phyloP scores from a whole-genome alignment of 2,329 filamentous ascomycete species.

The Corynespora cassiicola region DNA sequence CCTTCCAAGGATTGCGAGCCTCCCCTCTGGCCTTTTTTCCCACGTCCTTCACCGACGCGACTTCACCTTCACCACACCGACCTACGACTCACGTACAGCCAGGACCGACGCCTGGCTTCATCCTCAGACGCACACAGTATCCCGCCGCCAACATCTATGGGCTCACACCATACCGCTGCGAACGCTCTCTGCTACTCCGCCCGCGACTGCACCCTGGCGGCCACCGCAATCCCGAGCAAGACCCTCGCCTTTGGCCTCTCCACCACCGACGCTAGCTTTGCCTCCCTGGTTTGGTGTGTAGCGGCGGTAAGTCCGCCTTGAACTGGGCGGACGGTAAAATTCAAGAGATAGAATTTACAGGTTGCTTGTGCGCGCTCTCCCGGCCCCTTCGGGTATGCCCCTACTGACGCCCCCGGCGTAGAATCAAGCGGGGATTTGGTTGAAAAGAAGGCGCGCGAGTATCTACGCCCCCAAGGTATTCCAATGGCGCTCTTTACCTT shows the following conservation, averaged over 20 bases:
- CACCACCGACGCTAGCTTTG: slow-evolving; percentile 55
- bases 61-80: slow-evolving; percentile 24
- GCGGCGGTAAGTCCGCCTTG: slow-evolving; percentile 59
- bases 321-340: slow-evolving; percentile 59
- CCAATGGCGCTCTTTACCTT: slow-evolving; percentile 44
- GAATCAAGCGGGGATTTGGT: slow-evolving; percentile 20
- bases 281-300: slow-evolving; percentile 55
- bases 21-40: slow-evolving; percentile 15
- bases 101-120: slow-evolving; percentile 39
- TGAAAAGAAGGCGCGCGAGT: slow-evolving; percentile 12
- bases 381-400: slow-evolving; percentile 16
- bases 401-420: slow-evolving; percentile 32
- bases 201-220: slow-evolving; percentile 41
- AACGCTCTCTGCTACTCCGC: slow-evolving; percentile 34
- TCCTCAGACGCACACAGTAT: slow-evolving; percentile 24
- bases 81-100: slow-evolving; percentile 24
- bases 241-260: slow-evolving; percentile 45
- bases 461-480: slow-evolving; percentile 12
- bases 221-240: slow-evolving; percentile 40
- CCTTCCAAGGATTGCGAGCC: not conserved
- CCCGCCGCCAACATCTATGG: slow-evolving; percentile 49
- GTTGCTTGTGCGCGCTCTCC: slow-evolving; percentile 30
- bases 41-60: slow-evolving; percentile 17
- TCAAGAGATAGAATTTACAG: slow-evolving; percentile 21
- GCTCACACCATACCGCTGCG: slow-evolving; percentile 47